Conservation (phyloP, 176 grass and related monocot genomes). For the Lolium rigidum region DNA sequence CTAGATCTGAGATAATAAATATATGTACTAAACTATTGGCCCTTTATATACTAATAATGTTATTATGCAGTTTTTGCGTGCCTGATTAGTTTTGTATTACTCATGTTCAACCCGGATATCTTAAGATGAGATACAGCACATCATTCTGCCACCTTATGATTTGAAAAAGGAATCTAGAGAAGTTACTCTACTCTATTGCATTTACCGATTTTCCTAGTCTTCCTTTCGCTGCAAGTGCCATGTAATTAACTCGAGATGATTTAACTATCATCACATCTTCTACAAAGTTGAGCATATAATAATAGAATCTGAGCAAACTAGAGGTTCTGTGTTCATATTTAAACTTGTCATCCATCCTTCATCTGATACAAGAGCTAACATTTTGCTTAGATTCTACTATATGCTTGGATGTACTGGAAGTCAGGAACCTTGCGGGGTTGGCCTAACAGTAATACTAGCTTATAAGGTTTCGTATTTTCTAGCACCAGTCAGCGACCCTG, state of each 20-base stretch:
- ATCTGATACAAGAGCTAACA: background rate
- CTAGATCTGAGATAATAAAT: constrained; percentile 24
- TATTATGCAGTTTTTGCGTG: background rate
- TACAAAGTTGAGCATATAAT: constrained; percentile 2
- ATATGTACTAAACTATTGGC: background rate
- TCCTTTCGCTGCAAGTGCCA: background rate
- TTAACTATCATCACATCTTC: background rate
- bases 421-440: background rate
- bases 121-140: background rate
- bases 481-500: background rate
- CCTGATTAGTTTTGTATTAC: background rate
- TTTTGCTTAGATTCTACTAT: constrained; percentile 21
- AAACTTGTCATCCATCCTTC: background rate
- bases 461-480: background rate
- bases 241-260: constrained; percentile 19
- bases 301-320: background rate
- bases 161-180: background rate
- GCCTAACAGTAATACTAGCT: background rate
- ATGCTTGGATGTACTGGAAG: background rate
- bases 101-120: background rate
- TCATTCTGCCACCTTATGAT: background rate
- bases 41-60: constrained; percentile 7
- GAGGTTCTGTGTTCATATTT: background rate
- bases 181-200: constrained; percentile 13
- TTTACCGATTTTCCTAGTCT: background rate